A percentile compares a stretch with the other conserved stretches of the same genome.
phyloP scores from a whole-genome alignment of 164 flowering plant species.

The Macadamia integrifolia region DNA sequence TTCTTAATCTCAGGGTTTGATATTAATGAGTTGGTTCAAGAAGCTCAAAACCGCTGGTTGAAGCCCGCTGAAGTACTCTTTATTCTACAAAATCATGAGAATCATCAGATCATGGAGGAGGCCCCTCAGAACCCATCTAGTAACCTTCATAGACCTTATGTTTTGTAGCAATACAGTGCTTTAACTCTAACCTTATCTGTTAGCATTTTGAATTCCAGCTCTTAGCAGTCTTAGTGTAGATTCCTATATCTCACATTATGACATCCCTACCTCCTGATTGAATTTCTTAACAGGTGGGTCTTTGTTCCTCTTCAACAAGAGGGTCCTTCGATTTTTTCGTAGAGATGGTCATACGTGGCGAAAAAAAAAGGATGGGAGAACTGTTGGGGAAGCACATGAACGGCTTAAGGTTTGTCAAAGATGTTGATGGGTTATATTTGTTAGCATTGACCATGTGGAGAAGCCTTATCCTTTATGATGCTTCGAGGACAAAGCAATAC shows the following conservation, averaged over 20 bases:
- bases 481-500: not conserved
- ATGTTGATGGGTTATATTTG: not conserved
- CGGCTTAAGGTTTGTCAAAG: conserved; percentile 67
- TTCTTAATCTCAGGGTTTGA: conserved; percentile 42
- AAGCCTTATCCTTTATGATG: not conserved
- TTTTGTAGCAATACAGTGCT: not conserved
- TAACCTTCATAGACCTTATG: conserved; percentile 20
- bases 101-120: conserved; percentile 39
- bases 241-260: not conserved
- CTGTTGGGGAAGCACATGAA: conserved; percentile 96
- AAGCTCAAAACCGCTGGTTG: conserved; percentile 74
- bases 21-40: conserved; percentile 39
- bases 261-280: conserved; percentile 1
- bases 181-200: not conserved
- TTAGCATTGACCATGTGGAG: not conserved
- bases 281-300: conserved; percentile 71
- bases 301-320: conserved; percentile 80
- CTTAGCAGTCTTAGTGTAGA: not conserved
- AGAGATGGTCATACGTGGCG: conserved; percentile 93
- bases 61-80: conserved; percentile 75
- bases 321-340: conserved; percentile 82
- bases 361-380: conserved; percentile 80
- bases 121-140: conserved; percentile 56
- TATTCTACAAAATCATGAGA: conserved; percentile 60
- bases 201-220: not conserved